Percentiles rank a stretch among this genome's conserved stretches.
phyloP scores from a whole-genome alignment of 768 basidiomycete genomes.

The Suillus americanus region DNA sequence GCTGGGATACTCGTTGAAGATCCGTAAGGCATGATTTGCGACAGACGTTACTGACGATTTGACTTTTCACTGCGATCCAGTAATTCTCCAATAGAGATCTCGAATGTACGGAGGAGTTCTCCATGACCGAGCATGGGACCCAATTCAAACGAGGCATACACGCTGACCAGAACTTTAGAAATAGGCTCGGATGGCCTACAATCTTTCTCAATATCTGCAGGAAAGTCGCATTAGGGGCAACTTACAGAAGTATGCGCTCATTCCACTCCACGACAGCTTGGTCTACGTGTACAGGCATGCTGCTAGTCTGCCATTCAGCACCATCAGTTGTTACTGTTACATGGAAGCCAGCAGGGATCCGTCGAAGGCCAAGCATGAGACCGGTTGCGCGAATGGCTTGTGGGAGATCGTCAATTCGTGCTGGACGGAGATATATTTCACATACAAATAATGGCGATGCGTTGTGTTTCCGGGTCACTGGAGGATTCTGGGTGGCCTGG shows the following conservation, averaged over 20 bases:
- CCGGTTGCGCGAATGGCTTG: no score
- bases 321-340: background rate
- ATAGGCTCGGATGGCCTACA: background rate
- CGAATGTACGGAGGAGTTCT: background rate
- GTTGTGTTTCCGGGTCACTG: no score
- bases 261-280: background rate
- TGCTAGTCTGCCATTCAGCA: background rate
- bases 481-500: no score
- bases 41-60: background rate
- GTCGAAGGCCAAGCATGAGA: no score
- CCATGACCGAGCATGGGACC: background rate
- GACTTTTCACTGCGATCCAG: background rate
- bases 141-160: background rate
- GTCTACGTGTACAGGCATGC: background rate
- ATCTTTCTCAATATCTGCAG: background rate
- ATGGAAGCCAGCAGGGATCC: no score
- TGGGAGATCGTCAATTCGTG: no score
- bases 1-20: background rate
- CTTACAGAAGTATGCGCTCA: background rate
- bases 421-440: no score
- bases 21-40: no score
- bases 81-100: background rate
- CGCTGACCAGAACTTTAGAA: background rate
- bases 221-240: background rate
- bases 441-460: no score